These are phyloP conservation scores for Entophlyctis luteolus DNA, from an alignment of 192 early-diverging fungal genomes.

Conservation along the genomic window DNA sequence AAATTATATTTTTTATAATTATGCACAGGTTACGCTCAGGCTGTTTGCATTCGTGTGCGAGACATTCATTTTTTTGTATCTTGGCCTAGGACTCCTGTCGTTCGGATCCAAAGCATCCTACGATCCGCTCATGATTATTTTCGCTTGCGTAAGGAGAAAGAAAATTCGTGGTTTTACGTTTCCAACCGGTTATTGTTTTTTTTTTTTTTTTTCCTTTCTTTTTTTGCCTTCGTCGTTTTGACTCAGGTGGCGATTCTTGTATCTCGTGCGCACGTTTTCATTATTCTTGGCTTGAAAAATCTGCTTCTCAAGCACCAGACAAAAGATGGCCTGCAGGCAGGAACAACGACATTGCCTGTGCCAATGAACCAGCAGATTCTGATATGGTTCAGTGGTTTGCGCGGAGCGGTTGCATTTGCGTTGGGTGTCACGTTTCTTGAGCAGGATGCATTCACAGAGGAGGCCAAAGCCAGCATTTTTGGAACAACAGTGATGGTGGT, in stretches of 20 bases:
- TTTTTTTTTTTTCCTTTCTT: too few species aligned
- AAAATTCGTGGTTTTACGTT: too few species aligned
- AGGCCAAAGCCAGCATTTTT: slow-evolving; percentile 54
- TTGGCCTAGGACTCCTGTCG: slow-evolving; percentile 56
- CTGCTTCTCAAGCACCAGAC: slow-evolving; percentile 27
- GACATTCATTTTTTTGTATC: slow-evolving; percentile 58
- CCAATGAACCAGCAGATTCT: slow-evolving; percentile 51
- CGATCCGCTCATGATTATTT: slow-evolving; percentile 42
- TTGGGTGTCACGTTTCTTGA: slow-evolving; percentile 57
- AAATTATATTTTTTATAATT: too few species aligned
- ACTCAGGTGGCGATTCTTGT: slow-evolving; percentile 50
- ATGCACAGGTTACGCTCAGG: slow-evolving; percentile 42
- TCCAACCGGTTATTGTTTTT: too few species aligned
- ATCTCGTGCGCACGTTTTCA: slow-evolving; percentile 53
- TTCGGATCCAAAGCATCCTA: slow-evolving; percentile 48
- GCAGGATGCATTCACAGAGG: slow-evolving; percentile 43
- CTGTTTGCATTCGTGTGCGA: slow-evolving; percentile 52
- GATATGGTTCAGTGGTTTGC: slow-evolving; percentile 60
- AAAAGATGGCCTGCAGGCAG: slow-evolving; percentile 6
- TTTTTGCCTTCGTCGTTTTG: too few species aligned
- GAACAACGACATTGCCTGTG: too few species aligned
- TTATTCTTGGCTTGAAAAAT: slow-evolving; percentile 44
- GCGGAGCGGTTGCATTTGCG: slow-evolving; percentile 62
- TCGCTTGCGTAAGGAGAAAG: slow-evolving; percentile 48
- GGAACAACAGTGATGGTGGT: slow-evolving; percentile 60